phyloP scores from a whole-genome alignment of 495 filamentous ascomycete species.

The Hypoxylon crocopeplum region DNA sequence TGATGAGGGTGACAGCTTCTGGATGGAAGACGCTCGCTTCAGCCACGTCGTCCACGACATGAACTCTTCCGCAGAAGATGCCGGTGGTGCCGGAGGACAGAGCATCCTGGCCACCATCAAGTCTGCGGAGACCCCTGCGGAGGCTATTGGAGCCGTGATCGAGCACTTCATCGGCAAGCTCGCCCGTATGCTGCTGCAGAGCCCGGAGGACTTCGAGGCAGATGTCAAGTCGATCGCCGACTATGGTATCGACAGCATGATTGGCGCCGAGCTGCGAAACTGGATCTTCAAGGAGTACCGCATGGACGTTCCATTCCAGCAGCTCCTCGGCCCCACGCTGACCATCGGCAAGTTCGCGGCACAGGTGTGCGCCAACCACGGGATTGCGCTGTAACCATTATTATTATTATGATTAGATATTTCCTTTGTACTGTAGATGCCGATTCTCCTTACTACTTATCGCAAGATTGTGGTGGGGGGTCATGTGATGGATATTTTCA shows the following conservation, averaged over 20 bases:
- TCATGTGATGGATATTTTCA: too few relatives aligned
- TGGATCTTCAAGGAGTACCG: slow-evolving; percentile 55
- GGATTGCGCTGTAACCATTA: background rate
- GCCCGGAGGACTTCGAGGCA: slow-evolving; percentile 34
- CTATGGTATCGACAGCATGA: slow-evolving; percentile 57
- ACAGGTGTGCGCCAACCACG: background rate
- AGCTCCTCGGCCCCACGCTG: slow-evolving; percentile 37
- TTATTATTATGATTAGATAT: background rate
- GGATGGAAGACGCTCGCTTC: slow-evolving; percentile 38
- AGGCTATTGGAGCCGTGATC: slow-evolving; percentile 15
- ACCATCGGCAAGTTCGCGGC: background rate
- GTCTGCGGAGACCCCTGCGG: slow-evolving; percentile 6
- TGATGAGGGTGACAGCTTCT: slow-evolving; percentile 31
- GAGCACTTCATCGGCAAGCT: slow-evolving; percentile 42
- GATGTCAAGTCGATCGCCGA: slow-evolving; percentile 37
- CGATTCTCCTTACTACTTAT: background rate
- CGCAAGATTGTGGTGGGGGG: too few relatives aligned
- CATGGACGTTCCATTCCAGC: slow-evolving; percentile 49
- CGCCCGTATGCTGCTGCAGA: slow-evolving; percentile 42
- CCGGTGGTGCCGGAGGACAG: slow-evolving; percentile 7
- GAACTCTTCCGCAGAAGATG: background rate
- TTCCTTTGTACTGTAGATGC: too few relatives aligned
- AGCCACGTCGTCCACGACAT: slow-evolving; percentile 24
- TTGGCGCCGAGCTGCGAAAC: slow-evolving; percentile 53
- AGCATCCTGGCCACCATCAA: slow-evolving; percentile 13